These are phyloP conservation scores for Fusarium camptoceras DNA, from an alignment of 2,329 filamentous ascomycete species.

Conservation along the genomic window DNA sequence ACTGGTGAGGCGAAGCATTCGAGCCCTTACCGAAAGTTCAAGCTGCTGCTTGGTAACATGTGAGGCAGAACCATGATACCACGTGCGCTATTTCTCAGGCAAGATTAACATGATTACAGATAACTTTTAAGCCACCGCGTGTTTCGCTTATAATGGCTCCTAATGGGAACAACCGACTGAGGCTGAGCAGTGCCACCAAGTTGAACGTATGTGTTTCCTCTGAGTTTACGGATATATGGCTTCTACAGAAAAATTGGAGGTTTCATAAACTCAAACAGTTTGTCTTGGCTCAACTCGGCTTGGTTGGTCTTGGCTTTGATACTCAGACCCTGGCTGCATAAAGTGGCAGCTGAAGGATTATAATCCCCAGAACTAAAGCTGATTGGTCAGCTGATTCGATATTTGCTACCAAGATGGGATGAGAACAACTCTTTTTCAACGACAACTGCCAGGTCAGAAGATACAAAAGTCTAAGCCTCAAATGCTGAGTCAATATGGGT, in stretches of 20 bases:
- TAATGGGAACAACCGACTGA: neutral
- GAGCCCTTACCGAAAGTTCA: neutral
- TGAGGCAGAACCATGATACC: neutral
- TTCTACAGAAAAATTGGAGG: neutral
- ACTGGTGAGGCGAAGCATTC: slow-evolving; percentile 2
- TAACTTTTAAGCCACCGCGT: neutral
- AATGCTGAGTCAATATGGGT: neutral
- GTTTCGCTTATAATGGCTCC: neutral
- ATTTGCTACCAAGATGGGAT: slow-evolving; percentile 21
- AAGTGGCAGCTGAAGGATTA: slow-evolving; percentile 17
- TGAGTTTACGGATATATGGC: neutral
- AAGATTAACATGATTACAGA: slow-evolving; percentile 2
- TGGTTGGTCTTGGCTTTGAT: slow-evolving; percentile 21
- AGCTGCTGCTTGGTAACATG: neutral
- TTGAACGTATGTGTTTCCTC: neutral
- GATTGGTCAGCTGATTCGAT: slow-evolving; percentile 28
- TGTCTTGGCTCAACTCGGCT: slow-evolving; percentile 5
- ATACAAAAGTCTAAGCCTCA: neutral
- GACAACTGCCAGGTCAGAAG: slow-evolving; percentile 1
- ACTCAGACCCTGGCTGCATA: slow-evolving; percentile 33
- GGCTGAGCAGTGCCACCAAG: slow-evolving; percentile 4
- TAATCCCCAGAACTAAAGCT: neutral
- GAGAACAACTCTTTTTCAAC: slow-evolving; percentile 35
- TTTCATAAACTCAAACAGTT: slow-evolving; percentile 7
- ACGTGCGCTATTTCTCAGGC: neutral